Evolutionary conservation across 805 yeast genomes (phyloP), one percentile per base, ranked within the genome.

Genomic region (Candida chilensis): DNA sequence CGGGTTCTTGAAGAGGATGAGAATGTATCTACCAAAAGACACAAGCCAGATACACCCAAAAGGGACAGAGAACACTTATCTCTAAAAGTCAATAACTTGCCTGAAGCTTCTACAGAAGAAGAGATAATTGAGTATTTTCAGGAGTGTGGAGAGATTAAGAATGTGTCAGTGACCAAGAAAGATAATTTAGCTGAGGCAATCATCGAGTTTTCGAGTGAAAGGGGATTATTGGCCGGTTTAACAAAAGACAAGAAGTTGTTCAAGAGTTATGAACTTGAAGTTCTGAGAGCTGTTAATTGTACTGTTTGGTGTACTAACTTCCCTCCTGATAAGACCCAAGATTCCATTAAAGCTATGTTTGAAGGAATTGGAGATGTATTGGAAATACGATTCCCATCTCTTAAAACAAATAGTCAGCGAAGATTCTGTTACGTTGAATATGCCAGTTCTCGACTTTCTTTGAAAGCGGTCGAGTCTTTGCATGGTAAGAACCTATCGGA

Each of bases 351-450:
- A 11, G 37, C 42, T 0, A 14, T 69, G 8, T 76, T 83, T 42
- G 33, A 45, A 0, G 27, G 48, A 2, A 44, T 42, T 24, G 75
- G 77, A 0, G 37, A 52, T 2, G 45, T 75, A 3, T 36, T 71
- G 2, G 66, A 71, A 30, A 53, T 78, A 1, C 54, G 94, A 30
- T 57, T 82, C 20, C 95, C 95, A 0, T 68, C 83, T 0, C 64
- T 77, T 34, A 63, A 61, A 27, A 63, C 54, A 28, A 71, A 71
- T 40, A 47, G 71, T 4, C 64, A 66, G 18, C 61, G 92, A 33
- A 49, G 94, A 18, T 85, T 85, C 45, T 82, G 90, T 37, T 85
- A 84, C 44, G 61, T 81, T 11, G 92, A 82, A 41, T 76, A 54
- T 38, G 32, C 50, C 0, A 44, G 57, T 4, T 32, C 66, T 0